Base-by-base conservation (phyloP, 768 basidiomycete species). In the Leccinum rimulosum region DNA sequence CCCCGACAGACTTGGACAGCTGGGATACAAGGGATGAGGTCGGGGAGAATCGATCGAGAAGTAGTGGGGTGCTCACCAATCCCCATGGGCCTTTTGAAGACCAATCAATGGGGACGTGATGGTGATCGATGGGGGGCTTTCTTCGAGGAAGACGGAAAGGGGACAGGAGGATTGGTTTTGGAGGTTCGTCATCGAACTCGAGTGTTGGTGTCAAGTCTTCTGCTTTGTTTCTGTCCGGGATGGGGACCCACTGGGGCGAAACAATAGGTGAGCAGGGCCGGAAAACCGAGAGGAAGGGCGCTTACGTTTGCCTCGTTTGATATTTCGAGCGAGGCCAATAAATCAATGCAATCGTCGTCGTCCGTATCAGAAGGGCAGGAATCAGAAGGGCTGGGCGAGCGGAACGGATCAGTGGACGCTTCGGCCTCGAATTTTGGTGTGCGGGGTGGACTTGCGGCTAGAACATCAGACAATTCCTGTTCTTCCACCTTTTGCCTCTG, bases 301-400 rank as follows among this genome's bases (percentile, higher is more conserved):
- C 58, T 52, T 68, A 73, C 72, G 50, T 74, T 66, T 43, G 56
- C 48, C 10, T 73, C 72, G 36, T 73, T 72, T 49, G 72, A 64
- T 22, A 73, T 66, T n/a, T 73, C 60, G 40, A 73, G 63, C n/a
- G 66, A 65, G 19, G 72, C 61, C 19, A 73, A 31, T 25, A 67
- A 53, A 48, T 70, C 27, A 27, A 62, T 54, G 28, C 45, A 70
- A 36, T 66, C 67, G 1, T 71, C 68, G 40, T 73, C 72, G 6
- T 69, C 65, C 4, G 31, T 56, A 27, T 60, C 45, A 14, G 40
- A 50, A 17, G 40, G 19, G 4, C 10, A 2, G 9, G 8, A 25
- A 17, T 62, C 50, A 3, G 53, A 53, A 28, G 36, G 50, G 33
- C 9, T 31, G 25, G 64, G 55, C 1, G 58, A 61, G 43, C 33